Conservation (phyloP, 2,329 filamentous ascomycete species). For the Aspergillus texensis region DNA sequence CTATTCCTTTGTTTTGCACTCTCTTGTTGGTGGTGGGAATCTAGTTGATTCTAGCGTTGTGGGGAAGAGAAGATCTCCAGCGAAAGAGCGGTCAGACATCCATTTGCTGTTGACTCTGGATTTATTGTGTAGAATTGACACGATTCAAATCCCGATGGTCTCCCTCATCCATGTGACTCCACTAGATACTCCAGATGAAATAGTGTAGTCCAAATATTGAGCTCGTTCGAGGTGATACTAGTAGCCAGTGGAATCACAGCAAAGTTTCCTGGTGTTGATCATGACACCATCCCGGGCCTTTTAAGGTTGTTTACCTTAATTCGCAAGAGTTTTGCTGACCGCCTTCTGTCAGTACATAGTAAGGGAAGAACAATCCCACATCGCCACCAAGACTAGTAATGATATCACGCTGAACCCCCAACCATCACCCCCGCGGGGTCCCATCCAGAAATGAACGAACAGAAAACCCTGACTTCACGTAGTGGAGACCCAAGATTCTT, state of each 20-base stretch:
- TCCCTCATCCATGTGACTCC: background rate
- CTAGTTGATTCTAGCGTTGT: background rate
- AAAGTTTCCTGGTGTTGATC: background rate
- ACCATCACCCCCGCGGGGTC: too few species aligned
- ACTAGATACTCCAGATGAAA: background rate
- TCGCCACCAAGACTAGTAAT: background rate
- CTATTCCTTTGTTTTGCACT: background rate
- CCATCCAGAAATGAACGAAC: too few species aligned
- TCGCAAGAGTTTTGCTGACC: background rate
- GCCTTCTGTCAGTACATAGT: background rate
- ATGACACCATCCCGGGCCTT: background rate
- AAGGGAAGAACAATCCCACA: too few species aligned
- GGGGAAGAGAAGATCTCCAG: background rate
- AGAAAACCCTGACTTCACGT: too few species aligned
- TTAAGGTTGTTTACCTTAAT: slow-evolving; percentile 2
- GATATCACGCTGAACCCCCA: too few species aligned
- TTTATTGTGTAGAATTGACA: background rate
- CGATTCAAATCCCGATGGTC: background rate
- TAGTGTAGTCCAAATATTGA: background rate
- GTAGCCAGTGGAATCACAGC: background rate
- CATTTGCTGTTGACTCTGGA: too few species aligned
- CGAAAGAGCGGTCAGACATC: background rate
- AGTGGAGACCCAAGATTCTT: background rate
- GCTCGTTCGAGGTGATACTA: background rate
- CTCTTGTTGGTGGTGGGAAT: background rate